These are phyloP conservation scores for Talaromyces sp. DNA, from an alignment of 2,329 filamentous ascomycete species.

Conservation along the genomic window DNA sequence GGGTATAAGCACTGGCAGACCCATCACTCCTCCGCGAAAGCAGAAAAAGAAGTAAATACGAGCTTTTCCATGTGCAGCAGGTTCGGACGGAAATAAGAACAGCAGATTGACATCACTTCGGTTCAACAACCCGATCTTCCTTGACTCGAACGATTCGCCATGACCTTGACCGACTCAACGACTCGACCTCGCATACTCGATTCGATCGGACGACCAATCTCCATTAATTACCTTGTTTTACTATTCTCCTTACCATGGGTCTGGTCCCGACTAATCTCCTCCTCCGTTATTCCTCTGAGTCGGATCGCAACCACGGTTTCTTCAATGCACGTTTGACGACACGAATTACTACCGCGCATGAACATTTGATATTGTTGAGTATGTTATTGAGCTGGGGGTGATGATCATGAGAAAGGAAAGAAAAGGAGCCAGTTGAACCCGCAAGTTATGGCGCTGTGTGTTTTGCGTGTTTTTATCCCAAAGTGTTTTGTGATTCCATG, in stretches of 20 bases:
- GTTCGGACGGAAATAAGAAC: slow-evolving; percentile 87
- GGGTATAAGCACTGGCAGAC: slow-evolving; percentile 68
- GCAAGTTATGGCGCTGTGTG: slow-evolving; percentile 8
- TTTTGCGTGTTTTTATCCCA: neutral
- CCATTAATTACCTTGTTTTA: slow-evolving; percentile 12
- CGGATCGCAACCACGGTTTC: neutral
- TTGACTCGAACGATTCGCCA: slow-evolving; percentile 1
- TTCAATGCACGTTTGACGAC: neutral
- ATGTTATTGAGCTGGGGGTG: slow-evolving; percentile 2
- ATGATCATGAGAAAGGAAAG: neutral
- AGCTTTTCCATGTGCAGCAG: slow-evolving; percentile 74
- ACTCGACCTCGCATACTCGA: slow-evolving; percentile 23
- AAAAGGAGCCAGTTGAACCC: neutral
- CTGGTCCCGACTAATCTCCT: slow-evolving; percentile 1
- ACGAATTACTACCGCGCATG: neutral
- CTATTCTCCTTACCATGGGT: slow-evolving; percentile 5
- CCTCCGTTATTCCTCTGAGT: neutral
- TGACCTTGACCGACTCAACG: slow-evolving; percentile 12
- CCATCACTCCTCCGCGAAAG: slow-evolving; percentile 69
- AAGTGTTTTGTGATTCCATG: slow-evolving; percentile 9
- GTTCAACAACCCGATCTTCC: neutral
- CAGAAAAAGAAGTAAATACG: slow-evolving; percentile 70
- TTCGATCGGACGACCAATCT: slow-evolving; percentile 13
- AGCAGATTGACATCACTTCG: slow-evolving; percentile 15
- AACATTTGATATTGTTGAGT: slow-evolving; percentile 4